Base-by-base conservation (phyloP, 768 basidiomycete genomes). In the Chalciporus sphaerocephalus region DNA sequence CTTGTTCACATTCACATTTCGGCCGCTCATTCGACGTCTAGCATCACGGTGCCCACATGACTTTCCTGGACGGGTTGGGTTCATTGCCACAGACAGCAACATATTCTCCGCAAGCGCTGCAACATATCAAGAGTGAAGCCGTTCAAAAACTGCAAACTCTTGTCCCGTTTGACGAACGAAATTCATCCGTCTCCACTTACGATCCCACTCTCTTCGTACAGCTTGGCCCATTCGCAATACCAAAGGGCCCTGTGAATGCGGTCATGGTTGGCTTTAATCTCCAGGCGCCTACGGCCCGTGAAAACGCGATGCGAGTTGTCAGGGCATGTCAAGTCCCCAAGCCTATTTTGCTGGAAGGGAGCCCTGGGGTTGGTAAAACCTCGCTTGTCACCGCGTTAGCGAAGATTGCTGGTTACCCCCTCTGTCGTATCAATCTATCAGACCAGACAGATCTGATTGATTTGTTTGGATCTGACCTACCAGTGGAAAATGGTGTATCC, bases 361-460 rank as follows among this genome's bases (percentile, higher is more conserved):
- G 93, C 65, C 96, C 96, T 10, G 96, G 96, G 0, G 96, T 98
- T 12, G 96, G 96, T 3, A 99, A 99, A 69, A 98, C 96, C 2
- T 96, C 91, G 60, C 76, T 99, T 4, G 72, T 98, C 40, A 76
- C 84, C 15, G 95, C 96, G 8, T 72, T 99, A 10, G 92, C 93
- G 18, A 83, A 81, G 49, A 69, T 87, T 5, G 72, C 84, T 30
- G 91, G 92, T 15, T 81, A 92, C 59, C 68, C 74, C 22, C 74
- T 98, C 23, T 90, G 84, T 61, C 85, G 96, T 17, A 94, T 99
- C 75, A 99, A 99, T 67, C 69, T 99, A 17, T 98, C 96, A 5
- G 96, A 99, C 56, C 96, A 99, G 64, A 98, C 95, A 0, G 96
- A 99, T 61, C 76, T 99, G 20, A 82, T 92, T 46, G 96, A 99